Conservation (phyloP, 176 grass and related monocot species). For the Lolium multiflorum region DNA sequence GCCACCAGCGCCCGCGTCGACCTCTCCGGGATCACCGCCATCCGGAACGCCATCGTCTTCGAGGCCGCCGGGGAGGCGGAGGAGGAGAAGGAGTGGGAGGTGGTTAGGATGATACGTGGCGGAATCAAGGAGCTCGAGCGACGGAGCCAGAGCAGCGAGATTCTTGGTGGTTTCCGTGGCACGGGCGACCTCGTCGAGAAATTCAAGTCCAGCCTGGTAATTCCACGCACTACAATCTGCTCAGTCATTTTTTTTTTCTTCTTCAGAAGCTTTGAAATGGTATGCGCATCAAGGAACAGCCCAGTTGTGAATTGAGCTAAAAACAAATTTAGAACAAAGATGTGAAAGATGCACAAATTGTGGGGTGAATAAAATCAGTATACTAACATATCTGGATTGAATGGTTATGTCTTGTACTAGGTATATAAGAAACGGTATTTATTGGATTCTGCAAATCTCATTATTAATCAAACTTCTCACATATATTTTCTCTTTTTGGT, state of each 20-base stretch:
- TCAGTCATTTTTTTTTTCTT: not conserved
- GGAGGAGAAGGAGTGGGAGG: slow-evolving; percentile 48
- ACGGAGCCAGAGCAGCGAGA: slow-evolving; percentile 62
- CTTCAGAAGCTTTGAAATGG: no score
- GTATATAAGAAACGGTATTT: not conserved
- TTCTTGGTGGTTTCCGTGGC: slow-evolving; percentile 57
- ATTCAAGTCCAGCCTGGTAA: slow-evolving; percentile 78
- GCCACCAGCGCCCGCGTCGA: slow-evolving; percentile 63
- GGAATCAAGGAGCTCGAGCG: slow-evolving; percentile 76
- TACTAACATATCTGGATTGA: not conserved
- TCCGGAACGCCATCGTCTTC: slow-evolving; percentile 58
- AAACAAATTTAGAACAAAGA: not conserved
- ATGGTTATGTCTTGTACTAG: not conserved
- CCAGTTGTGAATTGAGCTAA: not conserved
- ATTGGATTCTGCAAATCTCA: slow-evolving; percentile 11
- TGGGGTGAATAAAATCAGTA: not conserved
- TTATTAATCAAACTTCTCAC: no score
- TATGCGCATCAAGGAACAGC: no score
- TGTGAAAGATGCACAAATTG: not conserved
- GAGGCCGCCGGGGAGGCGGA: slow-evolving; percentile 38
- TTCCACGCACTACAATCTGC: not conserved
- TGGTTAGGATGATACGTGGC: slow-evolving; percentile 67
- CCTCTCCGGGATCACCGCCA: slow-evolving; percentile 57
- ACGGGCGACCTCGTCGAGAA: slow-evolving; percentile 75
- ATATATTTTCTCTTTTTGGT: no score